A percentile compares a stretch with the other conserved stretches of the same genome.
phyloP scores from a whole-genome alignment of 176 grass and related monocot genomes.

The Thinopyrum elongatum region DNA sequence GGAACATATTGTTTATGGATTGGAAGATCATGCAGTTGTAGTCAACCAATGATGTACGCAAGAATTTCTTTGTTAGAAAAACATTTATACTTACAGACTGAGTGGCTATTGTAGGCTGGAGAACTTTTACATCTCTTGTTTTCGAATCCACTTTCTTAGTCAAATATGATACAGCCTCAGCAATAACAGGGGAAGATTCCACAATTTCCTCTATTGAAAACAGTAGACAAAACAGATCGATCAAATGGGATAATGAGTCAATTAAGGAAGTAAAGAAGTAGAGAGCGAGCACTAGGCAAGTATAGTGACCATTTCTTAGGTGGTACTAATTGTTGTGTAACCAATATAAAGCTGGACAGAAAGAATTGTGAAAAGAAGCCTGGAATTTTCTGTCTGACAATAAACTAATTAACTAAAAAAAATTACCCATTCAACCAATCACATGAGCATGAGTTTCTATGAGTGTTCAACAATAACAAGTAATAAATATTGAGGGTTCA shows the following conservation, averaged over 20 bases:
- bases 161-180: conserved; percentile 80
- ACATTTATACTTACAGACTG: conserved; percentile 65
- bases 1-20: not conserved
- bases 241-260: not conserved
- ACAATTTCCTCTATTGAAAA: conserved; percentile 56
- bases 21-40: not conserved
- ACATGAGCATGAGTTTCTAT: not conserved
- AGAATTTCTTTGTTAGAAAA: not conserved
- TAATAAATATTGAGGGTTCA: not conserved
- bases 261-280: not conserved
- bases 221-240: conserved; percentile 3
- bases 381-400: not conserved
- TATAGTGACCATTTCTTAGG: not conserved
- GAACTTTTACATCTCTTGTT: conserved; percentile 88
- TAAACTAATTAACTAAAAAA: not conserved
- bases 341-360: not conserved
- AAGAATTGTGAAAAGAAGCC: not conserved
- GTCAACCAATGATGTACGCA: not conserved
- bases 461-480: not conserved
- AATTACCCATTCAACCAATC: not conserved
- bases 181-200: conserved; percentile 62
- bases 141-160: conserved; percentile 94
- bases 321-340: not conserved
- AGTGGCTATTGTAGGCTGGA: conserved; percentile 95
- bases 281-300: not conserved